Evolutionary conservation across 2,329 filamentous ascomycete species (phyloP).

Genomic region (Cercospora sojina): DNA sequence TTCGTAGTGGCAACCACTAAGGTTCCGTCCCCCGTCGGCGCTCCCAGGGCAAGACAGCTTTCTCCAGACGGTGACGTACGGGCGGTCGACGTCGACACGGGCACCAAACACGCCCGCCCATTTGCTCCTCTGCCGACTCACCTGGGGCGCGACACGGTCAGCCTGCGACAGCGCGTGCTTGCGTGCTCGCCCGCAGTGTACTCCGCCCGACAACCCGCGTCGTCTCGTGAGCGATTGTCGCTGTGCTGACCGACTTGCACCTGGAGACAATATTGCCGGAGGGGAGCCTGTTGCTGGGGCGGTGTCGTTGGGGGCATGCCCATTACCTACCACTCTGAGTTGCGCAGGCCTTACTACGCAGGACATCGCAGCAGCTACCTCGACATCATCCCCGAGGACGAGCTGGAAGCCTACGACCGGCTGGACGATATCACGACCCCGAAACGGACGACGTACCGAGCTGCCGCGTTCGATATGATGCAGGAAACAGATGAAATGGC

Average conservation of each 20-base stretch:
- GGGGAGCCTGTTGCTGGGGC: neutral
- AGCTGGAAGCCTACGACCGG: slow-evolving; percentile 31
- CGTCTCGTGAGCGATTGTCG: neutral
- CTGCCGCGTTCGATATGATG: slow-evolving; percentile 14
- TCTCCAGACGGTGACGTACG: neutral
- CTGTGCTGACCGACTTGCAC: neutral
- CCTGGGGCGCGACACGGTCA: neutral
- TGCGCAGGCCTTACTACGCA: slow-evolving; percentile 30
- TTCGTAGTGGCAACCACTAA: no score
- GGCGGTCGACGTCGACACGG: neutral
- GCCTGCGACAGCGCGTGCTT: neutral
- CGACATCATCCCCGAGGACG: slow-evolving; percentile 34
- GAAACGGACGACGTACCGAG: neutral
- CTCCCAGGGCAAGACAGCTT: neutral
- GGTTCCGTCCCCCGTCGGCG: no score
- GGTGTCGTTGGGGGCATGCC: slow-evolving; percentile 15
- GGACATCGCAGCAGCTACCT: slow-evolving; percentile 33
- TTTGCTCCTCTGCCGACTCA: neutral
- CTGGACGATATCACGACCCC: slow-evolving; percentile 31
- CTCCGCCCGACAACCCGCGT: neutral
- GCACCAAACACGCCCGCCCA: neutral
- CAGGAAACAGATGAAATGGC: slow-evolving; percentile 34
- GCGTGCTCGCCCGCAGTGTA: neutral
- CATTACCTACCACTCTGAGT: slow-evolving; percentile 23
- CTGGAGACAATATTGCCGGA: neutral